phyloP scores from a whole-genome alignment of 768 basidiomycete species.

The Tricholoma bakamatsutake region DNA sequence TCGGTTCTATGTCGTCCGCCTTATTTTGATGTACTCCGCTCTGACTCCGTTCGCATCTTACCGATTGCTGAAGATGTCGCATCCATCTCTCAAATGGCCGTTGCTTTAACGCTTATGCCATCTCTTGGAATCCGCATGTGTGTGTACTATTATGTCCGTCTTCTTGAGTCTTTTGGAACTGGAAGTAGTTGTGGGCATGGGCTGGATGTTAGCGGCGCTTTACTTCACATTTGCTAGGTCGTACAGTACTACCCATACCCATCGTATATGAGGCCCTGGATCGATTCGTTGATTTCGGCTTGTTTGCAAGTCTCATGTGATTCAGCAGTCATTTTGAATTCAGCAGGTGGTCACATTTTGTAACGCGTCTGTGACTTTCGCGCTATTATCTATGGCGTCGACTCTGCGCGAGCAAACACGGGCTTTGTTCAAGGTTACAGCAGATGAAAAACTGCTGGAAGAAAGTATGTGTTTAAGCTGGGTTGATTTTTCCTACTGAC shows the following conservation, averaged over 20 bases:
- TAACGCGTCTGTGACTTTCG: not conserved
- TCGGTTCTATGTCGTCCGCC: constrained; percentile 7
- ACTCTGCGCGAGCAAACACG: constrained; percentile 20
- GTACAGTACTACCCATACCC: constrained; percentile 5
- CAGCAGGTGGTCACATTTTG: not conserved
- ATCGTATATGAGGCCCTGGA: constrained; percentile 5
- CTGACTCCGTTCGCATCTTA: constrained; percentile 15
- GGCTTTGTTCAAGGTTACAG: constrained; percentile 21
- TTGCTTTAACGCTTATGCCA: constrained; percentile 27
- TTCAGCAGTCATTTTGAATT: not conserved
- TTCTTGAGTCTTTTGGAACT: constrained; percentile 13
- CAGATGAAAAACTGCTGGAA: constrained; percentile 38
- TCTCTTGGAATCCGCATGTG: constrained; percentile 33
- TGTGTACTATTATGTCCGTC: constrained; percentile 24
- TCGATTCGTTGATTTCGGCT: not conserved
- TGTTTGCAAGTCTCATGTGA: not conserved
- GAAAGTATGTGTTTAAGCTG: constrained; percentile 39
- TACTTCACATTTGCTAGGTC: constrained; percentile 6
- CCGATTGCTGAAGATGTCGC: constrained; percentile 17
- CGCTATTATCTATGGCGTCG: constrained; percentile 13
- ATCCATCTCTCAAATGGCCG: constrained; percentile 15
- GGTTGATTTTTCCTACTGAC: not conserved
- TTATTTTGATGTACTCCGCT: constrained; percentile 9
- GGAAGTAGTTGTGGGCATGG: constrained; percentile 11
- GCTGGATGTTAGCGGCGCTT: constrained; percentile 6